These are phyloP conservation scores for Pythium sukuiense DNA, from an alignment of 352 stramenopile genomes.

Conservation along the genomic window DNA sequence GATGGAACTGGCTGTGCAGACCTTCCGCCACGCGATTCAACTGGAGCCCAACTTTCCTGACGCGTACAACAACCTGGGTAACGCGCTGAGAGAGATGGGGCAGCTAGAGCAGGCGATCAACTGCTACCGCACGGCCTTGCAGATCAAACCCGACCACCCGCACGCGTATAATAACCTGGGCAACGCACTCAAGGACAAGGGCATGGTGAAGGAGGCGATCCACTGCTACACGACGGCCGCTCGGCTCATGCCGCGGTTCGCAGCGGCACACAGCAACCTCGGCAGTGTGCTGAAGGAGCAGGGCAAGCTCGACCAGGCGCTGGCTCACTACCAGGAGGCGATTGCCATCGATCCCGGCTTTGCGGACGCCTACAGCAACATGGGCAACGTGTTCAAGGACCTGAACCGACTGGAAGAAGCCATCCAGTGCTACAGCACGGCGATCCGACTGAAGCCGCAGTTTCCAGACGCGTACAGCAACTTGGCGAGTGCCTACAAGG, in stretches of 20 bases:
- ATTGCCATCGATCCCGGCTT: slow-evolving; percentile 93
- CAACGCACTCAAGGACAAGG: slow-evolving; percentile 91
- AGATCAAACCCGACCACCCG: slow-evolving; percentile 91
- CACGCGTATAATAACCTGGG: slow-evolving; percentile 95
- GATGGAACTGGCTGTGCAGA: slow-evolving; percentile 79
- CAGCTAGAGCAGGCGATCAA: slow-evolving; percentile 79
- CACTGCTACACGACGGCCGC: slow-evolving; percentile 93
- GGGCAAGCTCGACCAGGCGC: slow-evolving; percentile 90
- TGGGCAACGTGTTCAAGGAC: slow-evolving; percentile 95
- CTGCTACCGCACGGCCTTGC: slow-evolving; percentile 88
- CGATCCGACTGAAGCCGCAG: slow-evolving; percentile 87
- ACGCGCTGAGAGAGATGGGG: slow-evolving; percentile 85
- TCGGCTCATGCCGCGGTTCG: slow-evolving; percentile 90
- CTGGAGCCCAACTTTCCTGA: slow-evolving; percentile 93
- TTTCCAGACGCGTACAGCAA: slow-evolving; percentile 93
- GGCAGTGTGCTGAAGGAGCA: slow-evolving; percentile 94
- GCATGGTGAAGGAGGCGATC: slow-evolving; percentile 92
- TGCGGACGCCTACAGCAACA: slow-evolving; percentile 93
- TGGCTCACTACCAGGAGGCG: slow-evolving; percentile 94
- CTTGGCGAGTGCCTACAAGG: slow-evolving; percentile 92
- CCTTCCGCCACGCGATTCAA: slow-evolving; percentile 91
- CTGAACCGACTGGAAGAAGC: slow-evolving; percentile 85
- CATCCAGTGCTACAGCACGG: slow-evolving; percentile 88
- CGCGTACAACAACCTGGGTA: slow-evolving; percentile 94
- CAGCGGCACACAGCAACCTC: slow-evolving; percentile 92